Evolutionary conservation across 2,329 filamentous ascomycete species (phyloP), one percentile per base, ranked within the genome.

Genomic region (Orbilia javanica): DNA sequence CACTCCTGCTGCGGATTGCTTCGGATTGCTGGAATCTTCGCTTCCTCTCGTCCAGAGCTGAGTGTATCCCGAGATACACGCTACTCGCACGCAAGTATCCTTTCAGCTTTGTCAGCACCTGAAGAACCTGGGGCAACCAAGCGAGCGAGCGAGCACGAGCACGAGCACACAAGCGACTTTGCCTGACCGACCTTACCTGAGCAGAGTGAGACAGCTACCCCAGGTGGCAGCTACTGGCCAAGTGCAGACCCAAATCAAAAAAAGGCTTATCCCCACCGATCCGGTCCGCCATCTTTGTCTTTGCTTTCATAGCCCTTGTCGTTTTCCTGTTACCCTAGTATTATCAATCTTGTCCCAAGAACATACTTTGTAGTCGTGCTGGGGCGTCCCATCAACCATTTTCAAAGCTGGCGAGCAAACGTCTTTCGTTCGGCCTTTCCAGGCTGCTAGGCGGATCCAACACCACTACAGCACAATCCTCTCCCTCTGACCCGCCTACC

Each of bases 371-470:
- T n/a, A n/a, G n/a, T n/a, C n/a, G n/a, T n/a, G 36, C 53, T 25
- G 55, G 48, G 48, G 50, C 34, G 42, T 71, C 42, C 42, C 63
- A 39, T 53, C 63, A 6, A 60, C 44, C 18, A 42, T 34, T 67
- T 57, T 64, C 57, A 79, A 79, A 79, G 50, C 75, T 79, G 75
- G 75, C 75, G 75, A 79, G 75, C 75, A 79, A 60, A 79, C 75
- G 75, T 65, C 53, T 79, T 42, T 79, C 75, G 60, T 52, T 79
- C 75, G 68, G 69, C 75, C 75, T 79, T 42, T 73, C 75, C 48
- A 79, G 75, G 75, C 68, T 79, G 75, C 65, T 79, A 53, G 75
- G 75, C 68, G 69, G 66, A 55, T 66, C 55, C 29, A 76, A 60
- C 70, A 74, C 53, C 65, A 57, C 75, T 57, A 44, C 67, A 64